These are phyloP conservation scores for Chaetomium olivaceum DNA, from an alignment of 2,329 filamentous ascomycete species.

Conservation along the genomic window DNA sequence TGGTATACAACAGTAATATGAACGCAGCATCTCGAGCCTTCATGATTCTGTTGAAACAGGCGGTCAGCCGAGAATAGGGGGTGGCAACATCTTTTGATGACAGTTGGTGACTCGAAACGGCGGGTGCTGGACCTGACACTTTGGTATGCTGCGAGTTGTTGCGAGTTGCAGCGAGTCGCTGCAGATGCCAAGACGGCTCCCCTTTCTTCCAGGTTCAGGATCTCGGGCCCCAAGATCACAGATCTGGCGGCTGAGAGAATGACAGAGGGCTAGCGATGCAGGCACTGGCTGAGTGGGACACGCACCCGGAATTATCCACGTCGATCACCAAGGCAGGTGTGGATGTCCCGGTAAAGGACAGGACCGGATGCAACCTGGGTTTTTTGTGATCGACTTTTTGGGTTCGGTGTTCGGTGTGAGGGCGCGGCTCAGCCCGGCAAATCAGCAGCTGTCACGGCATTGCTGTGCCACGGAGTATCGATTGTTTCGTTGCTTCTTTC, in stretches of 20 bases:
- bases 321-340: constrained; percentile 4
- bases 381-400: constrained; percentile 3
- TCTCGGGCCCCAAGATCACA: background rate
- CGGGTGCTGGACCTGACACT: constrained; percentile 1
- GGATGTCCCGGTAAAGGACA: background rate
- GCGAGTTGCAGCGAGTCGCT: background rate
- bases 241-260: background rate
- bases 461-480: background rate
- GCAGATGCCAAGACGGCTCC: constrained; percentile 1
- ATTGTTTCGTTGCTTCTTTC: background rate
- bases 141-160: background rate
- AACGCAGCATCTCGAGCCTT: background rate
- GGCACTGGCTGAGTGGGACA: background rate
- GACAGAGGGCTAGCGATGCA: background rate
- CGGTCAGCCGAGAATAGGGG: background rate
- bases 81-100: constrained; percentile 1
- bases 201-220: background rate
- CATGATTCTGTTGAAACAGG: background rate
- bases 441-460: background rate
- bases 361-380: constrained; percentile 6
- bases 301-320: constrained; percentile 10
- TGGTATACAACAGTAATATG: background rate
- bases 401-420: background rate
- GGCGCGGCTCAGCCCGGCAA: background rate
- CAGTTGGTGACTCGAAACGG: background rate